Base-by-base conservation (phyloP, 2,329 filamentous ascomycete genomes). In the Malbranchea cinnamomea region DNA sequence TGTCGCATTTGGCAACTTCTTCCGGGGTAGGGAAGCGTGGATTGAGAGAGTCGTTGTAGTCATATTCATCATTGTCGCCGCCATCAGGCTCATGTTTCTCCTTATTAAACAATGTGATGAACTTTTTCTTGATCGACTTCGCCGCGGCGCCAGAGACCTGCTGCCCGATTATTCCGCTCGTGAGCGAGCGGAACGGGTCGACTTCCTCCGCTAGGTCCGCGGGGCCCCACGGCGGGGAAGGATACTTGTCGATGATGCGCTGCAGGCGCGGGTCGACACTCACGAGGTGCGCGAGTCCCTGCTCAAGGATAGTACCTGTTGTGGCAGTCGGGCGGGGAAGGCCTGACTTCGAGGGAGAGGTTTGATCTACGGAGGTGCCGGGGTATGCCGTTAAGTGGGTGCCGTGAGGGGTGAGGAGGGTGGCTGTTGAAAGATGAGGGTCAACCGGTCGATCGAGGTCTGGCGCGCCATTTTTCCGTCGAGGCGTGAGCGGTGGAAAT, bases 91-190 rank as follows among this genome's bases (percentile, higher is more conserved):
- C 5, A 44, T 41, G 11, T 37, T 33, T 26, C 14, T 31, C 22
- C 11, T 11, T 11, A 12, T 42, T 25, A 52, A 93, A 94, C 4
- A 94, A 59, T 2, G 61, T 65, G 12, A 92, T 59, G 50, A 94
- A 94, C 40, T 82, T 87, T 28, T 68, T 69, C 52, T 87, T 85
- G 57, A 98, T 95, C 4, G 80, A 80, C 35, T 72, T 78, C 8
- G 89, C 89, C 1, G 89, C 89, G 4, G 84, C 83, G 11, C 87
- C 84, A 1, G 84, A 93, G 12, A 98, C 87, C 59, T 98, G 89
- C 57, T 95, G 89, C 31, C 82, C 84, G 44, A 95, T 92, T 48
- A 98, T 94, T 30, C 84, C 79, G 52, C 78, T 85, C 22, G 72
- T 68, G 19, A 98, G 65, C 34, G 72, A 75, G 43, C 78, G 76